Evolutionary conservation across 1,284 basidiomycete genomes (phyloP), one percentile per base, ranked within the genome.

Genomic region (Marasmius tenuissimus): DNA sequence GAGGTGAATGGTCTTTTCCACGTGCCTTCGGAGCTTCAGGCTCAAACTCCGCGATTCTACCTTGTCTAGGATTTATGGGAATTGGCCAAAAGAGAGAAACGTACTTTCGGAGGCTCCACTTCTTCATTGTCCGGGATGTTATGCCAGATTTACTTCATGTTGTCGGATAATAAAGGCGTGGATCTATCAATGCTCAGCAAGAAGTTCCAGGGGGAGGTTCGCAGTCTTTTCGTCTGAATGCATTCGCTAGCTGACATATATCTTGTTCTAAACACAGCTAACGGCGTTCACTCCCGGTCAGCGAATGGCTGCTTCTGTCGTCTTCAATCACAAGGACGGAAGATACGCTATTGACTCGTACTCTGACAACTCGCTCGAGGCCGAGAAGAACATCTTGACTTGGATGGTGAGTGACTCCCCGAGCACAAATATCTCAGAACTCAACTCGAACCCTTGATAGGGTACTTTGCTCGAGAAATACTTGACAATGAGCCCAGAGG

Each of bases 391-490:
- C 68, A 81, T 96, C n/a, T 75, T 96, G 49, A 85, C 86, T 0
- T 91, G 91, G 83, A 82, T 95, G 81, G 93, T 92, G 58, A 42
- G 40, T 65, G 86, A 74, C 9, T 40, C 39, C 34, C 45, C 54
- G 37, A 3, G n/a, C 53, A n/a, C 51, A n/a, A 42, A 42, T 3
- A 39, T 0, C 50, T 2, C 56, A 22, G 7, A 34, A 34, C 14
- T 18, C 33, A 40, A 38, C 40, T 58, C 61, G 50, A 16, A 60
- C 47, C 42, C 40, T 53, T 37, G 38, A 47, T 67, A 96, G 88
- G 96, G 96, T 2, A 91, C 91, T 4, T 83, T 97, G 63, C 78
- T 98, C 45, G 97, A 99, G 73, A 97, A 94, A 71, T 90, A 93
- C 72, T 73, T 99, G 54, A 98, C 96, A 0, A 78, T 84, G 51